A percentile compares a stretch with the other conserved stretches of the same genome.
phyloP scores from a whole-genome alignment of 305 asterid genomes.

The Rubia peregrina region DNA sequence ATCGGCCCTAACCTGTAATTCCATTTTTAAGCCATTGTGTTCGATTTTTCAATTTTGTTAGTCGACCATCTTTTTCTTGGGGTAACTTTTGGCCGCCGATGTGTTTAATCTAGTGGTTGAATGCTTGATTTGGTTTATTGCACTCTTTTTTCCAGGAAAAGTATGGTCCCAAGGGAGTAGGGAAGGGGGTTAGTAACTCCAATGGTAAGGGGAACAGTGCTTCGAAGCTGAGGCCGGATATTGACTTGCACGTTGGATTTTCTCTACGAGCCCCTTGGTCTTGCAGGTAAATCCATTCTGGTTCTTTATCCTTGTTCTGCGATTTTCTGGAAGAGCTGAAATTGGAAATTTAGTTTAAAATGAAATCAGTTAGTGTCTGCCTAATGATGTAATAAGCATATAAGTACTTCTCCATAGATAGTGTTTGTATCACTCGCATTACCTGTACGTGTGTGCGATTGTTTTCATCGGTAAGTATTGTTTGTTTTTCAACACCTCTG shows the following conservation, averaged over 20 bases:
- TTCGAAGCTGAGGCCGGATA: slow-evolving; percentile 64
- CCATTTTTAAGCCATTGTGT: too few relatives aligned
- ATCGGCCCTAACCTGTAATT: slow-evolving; percentile 9
- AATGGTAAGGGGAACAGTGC: slow-evolving; percentile 44
- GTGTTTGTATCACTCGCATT: neutral
- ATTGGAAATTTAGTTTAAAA: neutral
- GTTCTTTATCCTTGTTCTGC: neutral
- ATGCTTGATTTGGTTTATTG: slow-evolving; percentile 3
- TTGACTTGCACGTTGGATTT: slow-evolving; percentile 76
- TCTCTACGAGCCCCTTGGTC: slow-evolving; percentile 88
- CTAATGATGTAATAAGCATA: neutral
- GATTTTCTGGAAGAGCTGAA: neutral
- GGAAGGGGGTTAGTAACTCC: slow-evolving; percentile 41
- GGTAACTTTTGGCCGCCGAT: too few relatives aligned
- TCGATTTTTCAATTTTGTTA: too few relatives aligned
- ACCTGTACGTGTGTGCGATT: neutral
- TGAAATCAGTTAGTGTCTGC: neutral
- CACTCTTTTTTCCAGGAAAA: slow-evolving; percentile 52
- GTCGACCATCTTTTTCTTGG: too few relatives aligned
- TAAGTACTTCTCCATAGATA: neutral
- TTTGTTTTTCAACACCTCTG: neutral
- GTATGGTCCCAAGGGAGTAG: slow-evolving; percentile 93
- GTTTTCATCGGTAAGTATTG: neutral
- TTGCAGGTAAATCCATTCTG: slow-evolving; percentile 50
- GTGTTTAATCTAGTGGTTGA: neutral